Percentiles rank a stretch among this genome's conserved stretches.
Evolutionary conservation across 371 early-diverging fungal species (phyloP).

Genomic region (Parasitella parasitica): DNA sequence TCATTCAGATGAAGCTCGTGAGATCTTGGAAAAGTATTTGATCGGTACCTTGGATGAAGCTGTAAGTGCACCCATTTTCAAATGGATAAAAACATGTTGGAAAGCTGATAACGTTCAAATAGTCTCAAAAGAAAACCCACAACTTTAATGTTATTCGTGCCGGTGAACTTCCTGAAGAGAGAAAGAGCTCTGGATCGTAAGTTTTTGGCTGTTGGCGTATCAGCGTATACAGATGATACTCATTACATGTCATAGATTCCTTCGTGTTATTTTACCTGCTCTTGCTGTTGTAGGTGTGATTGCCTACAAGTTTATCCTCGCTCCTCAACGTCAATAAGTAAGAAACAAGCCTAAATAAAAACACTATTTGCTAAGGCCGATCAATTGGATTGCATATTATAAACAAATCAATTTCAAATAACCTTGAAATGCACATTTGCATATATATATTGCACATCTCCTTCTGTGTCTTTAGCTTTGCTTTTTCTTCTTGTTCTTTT

Average conservation of each 20-base stretch:
- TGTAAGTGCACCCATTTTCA: conserved; percentile 26
- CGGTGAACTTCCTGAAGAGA: conserved; percentile 41
- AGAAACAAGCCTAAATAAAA: no score
- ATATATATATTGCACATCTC: conserved; percentile 1
- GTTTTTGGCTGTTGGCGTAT: no score
- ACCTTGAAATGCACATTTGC: not conserved
- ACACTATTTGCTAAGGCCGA: no score
- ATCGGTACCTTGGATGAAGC: conserved; percentile 43
- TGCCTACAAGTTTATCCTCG: conserved; percentile 45
- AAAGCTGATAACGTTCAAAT: not conserved
- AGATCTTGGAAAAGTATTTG: conserved; percentile 38
- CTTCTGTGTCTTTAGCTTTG: conserved; percentile 1
- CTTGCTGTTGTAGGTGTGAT: conserved; percentile 27
- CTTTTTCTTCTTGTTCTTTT: not conserved
- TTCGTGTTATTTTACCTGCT: conserved; percentile 25
- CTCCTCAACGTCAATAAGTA: conserved; percentile 30
- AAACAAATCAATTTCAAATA: not conserved
- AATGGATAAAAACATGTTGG: not conserved
- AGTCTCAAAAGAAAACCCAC: conserved; percentile 27
- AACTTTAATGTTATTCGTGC: conserved; percentile 37
- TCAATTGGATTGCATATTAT: not conserved
- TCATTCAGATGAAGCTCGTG: conserved; percentile 77
- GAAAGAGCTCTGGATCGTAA: conserved; percentile 37
- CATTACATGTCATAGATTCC: conserved; percentile 13
- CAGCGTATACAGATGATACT: no score